Evolutionary conservation across 768 basidiomycete species (phyloP).

Genomic region (Fistulinella prunicolor): DNA sequence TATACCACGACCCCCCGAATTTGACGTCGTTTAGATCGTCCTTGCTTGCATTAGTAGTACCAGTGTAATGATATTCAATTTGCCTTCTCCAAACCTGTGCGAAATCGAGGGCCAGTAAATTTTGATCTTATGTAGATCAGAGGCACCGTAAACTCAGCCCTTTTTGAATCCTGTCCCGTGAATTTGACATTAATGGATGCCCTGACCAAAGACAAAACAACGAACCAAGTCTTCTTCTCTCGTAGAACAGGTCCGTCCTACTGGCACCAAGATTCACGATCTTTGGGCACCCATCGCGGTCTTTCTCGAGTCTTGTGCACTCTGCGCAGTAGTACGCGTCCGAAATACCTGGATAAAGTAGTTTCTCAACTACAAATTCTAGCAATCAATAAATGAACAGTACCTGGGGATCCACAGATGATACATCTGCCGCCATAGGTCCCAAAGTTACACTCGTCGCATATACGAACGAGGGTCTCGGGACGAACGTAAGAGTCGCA

Average conservation of each 20-base stretch:
- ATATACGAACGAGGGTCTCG: constrained; percentile 95
- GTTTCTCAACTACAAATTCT: not conserved
- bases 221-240: constrained; percentile 77
- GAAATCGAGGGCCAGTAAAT: not conserved
- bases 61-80: constrained; percentile 1
- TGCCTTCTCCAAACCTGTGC: not conserved
- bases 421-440: constrained; percentile 98
- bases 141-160: constrained; percentile 19
- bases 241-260: constrained; percentile 90
- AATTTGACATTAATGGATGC: not conserved
- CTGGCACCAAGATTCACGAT: constrained; percentile 96
- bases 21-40: not conserved
- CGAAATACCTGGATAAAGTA: constrained; percentile 70
- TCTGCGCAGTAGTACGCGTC: constrained; percentile 99
- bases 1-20: constrained; percentile 3
- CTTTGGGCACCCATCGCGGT: constrained; percentile 97
- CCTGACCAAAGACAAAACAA: constrained; percentile 12
- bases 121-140: not conserved
- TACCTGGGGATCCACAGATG: constrained; percentile 95
- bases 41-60: constrained; percentile 4
- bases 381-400: constrained; percentile 16
- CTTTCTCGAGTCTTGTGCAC: constrained; percentile 95
- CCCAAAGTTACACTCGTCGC: constrained; percentile 99
- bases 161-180: constrained; percentile 30
- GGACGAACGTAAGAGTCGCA: constrained; percentile 99